Evolutionary conservation across 1,284 basidiomycete genomes (phyloP).

Genomic region (Ustilago esculenta): DNA sequence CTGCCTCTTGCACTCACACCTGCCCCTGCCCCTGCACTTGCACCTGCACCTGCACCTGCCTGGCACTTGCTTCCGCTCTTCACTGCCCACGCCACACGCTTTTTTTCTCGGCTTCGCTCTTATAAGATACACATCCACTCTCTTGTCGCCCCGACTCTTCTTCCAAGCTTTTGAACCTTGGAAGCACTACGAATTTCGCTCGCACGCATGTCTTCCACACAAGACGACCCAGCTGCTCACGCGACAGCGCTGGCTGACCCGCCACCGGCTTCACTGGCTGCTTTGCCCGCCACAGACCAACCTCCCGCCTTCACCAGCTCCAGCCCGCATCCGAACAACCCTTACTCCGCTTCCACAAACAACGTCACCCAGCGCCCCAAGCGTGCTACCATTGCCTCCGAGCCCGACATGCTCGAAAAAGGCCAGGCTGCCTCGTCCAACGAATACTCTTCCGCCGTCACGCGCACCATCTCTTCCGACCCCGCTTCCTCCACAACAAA

Average conservation of each 20-base stretch:
- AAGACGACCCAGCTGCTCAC: background rate
- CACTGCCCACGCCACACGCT: too few species aligned
- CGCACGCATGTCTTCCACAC: constrained; percentile 3
- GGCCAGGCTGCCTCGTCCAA: constrained; percentile 26
- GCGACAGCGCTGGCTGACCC: background rate
- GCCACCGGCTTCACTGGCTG: background rate
- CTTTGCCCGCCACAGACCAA: constrained; percentile 1
- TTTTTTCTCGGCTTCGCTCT: too few species aligned
- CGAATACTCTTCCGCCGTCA: constrained; percentile 26
- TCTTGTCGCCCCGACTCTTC: too few species aligned
- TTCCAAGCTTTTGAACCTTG: too few species aligned
- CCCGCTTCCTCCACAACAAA: constrained; percentile 12
- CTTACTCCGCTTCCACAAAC: constrained; percentile 14
- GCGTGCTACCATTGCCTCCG: constrained; percentile 39
- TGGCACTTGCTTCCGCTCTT: too few species aligned
- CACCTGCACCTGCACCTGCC: too few species aligned
- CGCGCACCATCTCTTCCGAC: constrained; percentile 20
- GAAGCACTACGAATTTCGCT: too few species aligned
- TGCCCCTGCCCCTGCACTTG: too few species aligned
- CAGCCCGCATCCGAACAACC: constrained; percentile 7
- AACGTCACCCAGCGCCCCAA: constrained; percentile 42
- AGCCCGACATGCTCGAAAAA: constrained; percentile 48
- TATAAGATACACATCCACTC: too few species aligned
- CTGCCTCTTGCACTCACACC: too few species aligned
- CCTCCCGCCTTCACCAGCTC: constrained; percentile 5